Evolutionary conservation across 768 basidiomycete species (phyloP), one percentile per base, ranked within the genome.

Genomic region (Galerina marginata): DNA sequence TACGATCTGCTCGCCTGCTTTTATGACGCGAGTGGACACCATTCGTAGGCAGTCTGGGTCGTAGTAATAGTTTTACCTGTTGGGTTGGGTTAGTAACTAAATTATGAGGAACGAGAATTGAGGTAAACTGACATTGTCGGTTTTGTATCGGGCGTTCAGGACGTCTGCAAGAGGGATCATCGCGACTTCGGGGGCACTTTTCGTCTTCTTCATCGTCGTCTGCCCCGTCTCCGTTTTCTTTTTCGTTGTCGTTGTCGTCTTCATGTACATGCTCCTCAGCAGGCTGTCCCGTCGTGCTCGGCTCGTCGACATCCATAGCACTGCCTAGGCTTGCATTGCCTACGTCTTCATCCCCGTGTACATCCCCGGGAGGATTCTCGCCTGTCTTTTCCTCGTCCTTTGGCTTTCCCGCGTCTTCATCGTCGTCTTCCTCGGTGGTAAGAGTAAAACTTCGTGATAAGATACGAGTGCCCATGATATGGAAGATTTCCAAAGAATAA

Each of bases 131-230:
- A 94, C 95, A 63, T 98, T 99, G 71, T 95, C 91, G 40, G 84
- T 84, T 7, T 86, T 89, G 71, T 86, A 92, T 54, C 88, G 84
- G 10, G 96, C 97, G 68, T 99, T 99, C 50, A 99, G 78, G 78
- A 99, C 87, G 74, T 99, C 97, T 3, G 97, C 97, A 78, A 99
- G 87, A 0, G 96, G 96, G 4, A 98, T 91, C 95, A 99, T 95
- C 2, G 91, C 87, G 9, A 92, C 86, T 62, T 91, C 86, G 9
- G 82, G 80, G 6, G 84, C 69, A 65, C 70, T 74, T 67, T 20
- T 20, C 20, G 20, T 77, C 76, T 2, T 73, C 73, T 20, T 81
- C 83, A 3, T 81, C 79, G 11, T 78, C 78, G 4, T 67, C 68
- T 1, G 72, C 79, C 16, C 75, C 77, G 20, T 72, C 73, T n/a